These are phyloP conservation scores for Paraconiothyrium brasiliense DNA, from an alignment of 2,329 filamentous ascomycete species.

Conservation along the genomic window DNA sequence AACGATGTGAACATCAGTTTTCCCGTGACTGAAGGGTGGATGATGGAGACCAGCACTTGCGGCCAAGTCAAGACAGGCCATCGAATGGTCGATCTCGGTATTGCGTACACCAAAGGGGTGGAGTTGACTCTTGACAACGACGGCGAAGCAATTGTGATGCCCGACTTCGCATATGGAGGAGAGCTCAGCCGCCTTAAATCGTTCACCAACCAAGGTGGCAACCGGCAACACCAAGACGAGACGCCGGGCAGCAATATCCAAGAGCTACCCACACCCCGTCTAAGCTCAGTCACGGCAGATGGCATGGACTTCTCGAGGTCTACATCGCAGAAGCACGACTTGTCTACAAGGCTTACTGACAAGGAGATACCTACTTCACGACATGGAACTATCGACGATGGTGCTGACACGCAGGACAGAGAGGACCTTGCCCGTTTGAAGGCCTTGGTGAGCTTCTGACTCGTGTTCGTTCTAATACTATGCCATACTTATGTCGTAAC, in stretches of 20 bases:
- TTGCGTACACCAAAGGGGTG: conserved; percentile 35
- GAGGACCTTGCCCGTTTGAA: conserved; percentile 5
- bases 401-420: conserved; percentile 6
- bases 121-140: neutral
- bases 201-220: conserved; percentile 26
- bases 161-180: conserved; percentile 9
- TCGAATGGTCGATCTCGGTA: conserved; percentile 43
- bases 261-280: neutral
- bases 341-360: neutral
- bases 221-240: neutral
- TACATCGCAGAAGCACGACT: neutral
- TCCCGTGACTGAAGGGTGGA: conserved; percentile 43
- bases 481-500: neutral
- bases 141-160: conserved; percentile 6
- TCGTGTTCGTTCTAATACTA: neutral
- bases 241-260: neutral
- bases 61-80: conserved; percentile 49
- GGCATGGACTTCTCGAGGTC: neutral
- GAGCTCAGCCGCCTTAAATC: conserved; percentile 10
- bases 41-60: conserved; percentile 45
- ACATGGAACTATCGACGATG: neutral
- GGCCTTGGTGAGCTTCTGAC: conserved; percentile 1
- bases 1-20: conserved; percentile 43
- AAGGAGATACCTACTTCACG: neutral
- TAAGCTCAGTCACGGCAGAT: neutral